Percentiles rank a stretch among this genome's conserved stretches.
These are phyloP conservation scores for Aspergillus coremiiformis DNA, from an alignment of 495 filamentous ascomycete genomes.

Conservation along the genomic window DNA sequence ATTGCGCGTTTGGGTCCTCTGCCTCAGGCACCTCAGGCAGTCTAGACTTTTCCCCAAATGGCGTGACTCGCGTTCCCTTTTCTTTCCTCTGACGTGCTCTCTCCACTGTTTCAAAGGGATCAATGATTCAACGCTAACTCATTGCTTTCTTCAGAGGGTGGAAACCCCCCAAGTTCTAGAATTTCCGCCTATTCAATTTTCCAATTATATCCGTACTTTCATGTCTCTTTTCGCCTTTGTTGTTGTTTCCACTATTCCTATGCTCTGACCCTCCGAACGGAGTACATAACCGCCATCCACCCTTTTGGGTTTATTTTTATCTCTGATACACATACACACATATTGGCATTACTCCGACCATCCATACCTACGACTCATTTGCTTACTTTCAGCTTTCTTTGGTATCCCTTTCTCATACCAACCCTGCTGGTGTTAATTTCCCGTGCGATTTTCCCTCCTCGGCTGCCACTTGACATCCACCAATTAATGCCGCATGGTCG, in stretches of 20 bases:
- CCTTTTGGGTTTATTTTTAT: background rate
- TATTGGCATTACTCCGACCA: background rate
- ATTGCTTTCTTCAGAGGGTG: slow-evolving; percentile 3
- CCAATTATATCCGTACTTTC: slow-evolving; percentile 3
- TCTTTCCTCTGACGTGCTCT: slow-evolving; percentile 6
- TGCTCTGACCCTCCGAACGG: background rate
- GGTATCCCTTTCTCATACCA: slow-evolving; percentile 7
- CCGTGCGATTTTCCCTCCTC: slow-evolving; percentile 15
- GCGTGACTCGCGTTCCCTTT: slow-evolving; percentile 8
- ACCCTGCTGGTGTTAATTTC: slow-evolving; percentile 4
- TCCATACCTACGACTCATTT: background rate
- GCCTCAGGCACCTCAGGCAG: slow-evolving; percentile 3
- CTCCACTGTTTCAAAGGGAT: background rate
- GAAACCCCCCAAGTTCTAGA: slow-evolving; percentile 9
- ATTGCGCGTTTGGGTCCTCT: slow-evolving; percentile 10
- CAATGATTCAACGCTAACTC: background rate
- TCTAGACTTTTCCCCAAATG: slow-evolving; percentile 10
- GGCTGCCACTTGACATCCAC: slow-evolving; percentile 7
- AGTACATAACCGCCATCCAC: slow-evolving; percentile 1
- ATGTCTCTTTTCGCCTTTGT: background rate
- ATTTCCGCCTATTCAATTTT: background rate
- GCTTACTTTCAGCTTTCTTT: slow-evolving; percentile 5
- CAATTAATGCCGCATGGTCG: slow-evolving; percentile 15
- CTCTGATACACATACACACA: background rate
- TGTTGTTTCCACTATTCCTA: background rate